Evolutionary conservation across 2,329 filamentous ascomycete species (phyloP).

Genomic region (Mycosphaerella arachidis): DNA sequence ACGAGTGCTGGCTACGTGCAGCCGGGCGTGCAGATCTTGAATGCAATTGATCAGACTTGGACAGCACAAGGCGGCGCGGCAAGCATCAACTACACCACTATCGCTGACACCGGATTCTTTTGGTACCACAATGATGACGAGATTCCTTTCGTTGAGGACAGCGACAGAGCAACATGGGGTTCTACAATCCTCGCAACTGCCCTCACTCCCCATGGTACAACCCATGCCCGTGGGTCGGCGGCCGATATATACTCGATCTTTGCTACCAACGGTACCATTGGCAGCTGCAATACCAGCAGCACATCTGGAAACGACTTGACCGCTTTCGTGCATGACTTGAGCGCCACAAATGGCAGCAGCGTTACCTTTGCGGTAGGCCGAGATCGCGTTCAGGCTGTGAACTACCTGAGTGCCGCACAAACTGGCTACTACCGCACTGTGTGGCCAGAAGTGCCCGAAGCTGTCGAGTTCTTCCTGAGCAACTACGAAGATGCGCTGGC

Average conservation of each 20-base stretch:
- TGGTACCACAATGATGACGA: slow-evolving; percentile 23
- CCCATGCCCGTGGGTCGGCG: slow-evolving; percentile 8
- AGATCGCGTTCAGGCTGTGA: slow-evolving; percentile 21
- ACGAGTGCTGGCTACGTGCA: slow-evolving; percentile 4
- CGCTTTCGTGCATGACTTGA: slow-evolving; percentile 19
- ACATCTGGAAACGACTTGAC: slow-evolving; percentile 17
- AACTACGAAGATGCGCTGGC: slow-evolving; percentile 16
- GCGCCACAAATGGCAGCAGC: slow-evolving; percentile 6
- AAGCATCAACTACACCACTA: slow-evolving; percentile 18
- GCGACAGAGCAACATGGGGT: slow-evolving; percentile 25
- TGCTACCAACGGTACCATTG: slow-evolving; percentile 9
- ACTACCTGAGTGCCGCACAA: slow-evolving; percentile 22
- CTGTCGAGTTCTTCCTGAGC: slow-evolving; percentile 21
- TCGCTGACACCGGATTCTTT: slow-evolving; percentile 17
- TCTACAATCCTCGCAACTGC: slow-evolving; percentile 21
- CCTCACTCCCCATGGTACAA: not conserved
- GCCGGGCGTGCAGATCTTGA: slow-evolving; percentile 30
- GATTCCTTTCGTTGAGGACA: slow-evolving; percentile 21
- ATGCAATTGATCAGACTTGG: slow-evolving; percentile 35
- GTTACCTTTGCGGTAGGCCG: slow-evolving; percentile 25
- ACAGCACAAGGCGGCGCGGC: slow-evolving; percentile 29
- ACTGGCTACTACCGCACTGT: slow-evolving; percentile 25
- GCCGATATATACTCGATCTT: slow-evolving; percentile 16
- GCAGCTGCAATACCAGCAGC: not conserved
- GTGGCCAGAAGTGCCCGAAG: slow-evolving; percentile 21